phyloP scores from a whole-genome alignment of 768 basidiomycete species.

The Russula sp. region DNA sequence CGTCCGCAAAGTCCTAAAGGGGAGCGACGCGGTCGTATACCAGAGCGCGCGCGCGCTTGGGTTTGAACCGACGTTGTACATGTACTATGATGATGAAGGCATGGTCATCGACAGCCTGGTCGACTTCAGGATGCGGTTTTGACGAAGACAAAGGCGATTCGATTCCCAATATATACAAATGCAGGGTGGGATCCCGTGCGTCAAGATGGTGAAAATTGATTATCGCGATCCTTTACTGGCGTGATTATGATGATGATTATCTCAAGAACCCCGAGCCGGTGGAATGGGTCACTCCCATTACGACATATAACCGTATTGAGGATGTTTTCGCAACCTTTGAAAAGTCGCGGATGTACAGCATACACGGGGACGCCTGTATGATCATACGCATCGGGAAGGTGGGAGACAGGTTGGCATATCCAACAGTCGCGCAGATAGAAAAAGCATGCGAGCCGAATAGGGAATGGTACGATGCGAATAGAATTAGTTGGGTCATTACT shows the following conservation, averaged over 20 bases:
- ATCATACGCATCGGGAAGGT: slow-evolving; percentile 10
- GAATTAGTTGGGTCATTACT: no score
- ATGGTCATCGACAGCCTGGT: background rate
- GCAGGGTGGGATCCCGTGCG: background rate
- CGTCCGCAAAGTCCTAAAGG: slow-evolving; percentile 16
- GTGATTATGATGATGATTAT: no score
- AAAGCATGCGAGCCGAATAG: no score
- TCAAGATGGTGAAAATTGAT: no score
- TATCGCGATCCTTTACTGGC: no score
- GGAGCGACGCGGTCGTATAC: slow-evolving; percentile 9
- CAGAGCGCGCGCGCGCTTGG: background rate
- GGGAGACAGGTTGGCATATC: slow-evolving; percentile 9
- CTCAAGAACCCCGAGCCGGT: background rate
- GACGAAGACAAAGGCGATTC: background rate
- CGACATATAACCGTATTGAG: background rate
- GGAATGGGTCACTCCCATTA: background rate
- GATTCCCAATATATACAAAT: background rate
- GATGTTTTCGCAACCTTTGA: background rate
- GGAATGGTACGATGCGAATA: no score
- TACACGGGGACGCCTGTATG: slow-evolving; percentile 10
- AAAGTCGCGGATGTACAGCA: background rate
- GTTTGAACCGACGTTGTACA: slow-evolving; percentile 7
- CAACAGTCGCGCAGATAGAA: background rate
- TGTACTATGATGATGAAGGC: background rate
- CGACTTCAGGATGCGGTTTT: no score